Conservation (phyloP, 2,329 filamentous ascomycete genomes). For the Coleophoma cylindrospora region DNA sequence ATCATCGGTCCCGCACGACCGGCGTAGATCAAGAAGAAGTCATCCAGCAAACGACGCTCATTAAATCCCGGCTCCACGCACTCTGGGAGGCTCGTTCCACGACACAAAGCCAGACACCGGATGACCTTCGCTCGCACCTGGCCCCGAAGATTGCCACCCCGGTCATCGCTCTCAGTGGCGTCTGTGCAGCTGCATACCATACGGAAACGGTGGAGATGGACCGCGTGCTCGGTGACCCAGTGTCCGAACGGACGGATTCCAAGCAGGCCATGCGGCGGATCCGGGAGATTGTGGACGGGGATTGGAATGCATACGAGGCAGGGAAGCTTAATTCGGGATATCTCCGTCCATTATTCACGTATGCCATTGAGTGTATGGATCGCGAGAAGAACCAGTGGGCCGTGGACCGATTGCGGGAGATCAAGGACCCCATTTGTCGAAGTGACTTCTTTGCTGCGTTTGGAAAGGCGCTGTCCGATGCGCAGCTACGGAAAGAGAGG, state of each 20-base stretch:
- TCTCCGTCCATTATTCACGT: too few species aligned
- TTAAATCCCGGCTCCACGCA: not conserved
- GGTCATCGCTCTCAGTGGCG: constrained; percentile 12
- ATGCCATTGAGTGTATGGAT: too few species aligned
- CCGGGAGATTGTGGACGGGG: constrained; percentile 13
- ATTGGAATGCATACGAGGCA: constrained; percentile 6
- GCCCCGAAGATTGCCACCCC: constrained; percentile 9
- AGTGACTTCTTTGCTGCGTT: constrained; percentile 11
- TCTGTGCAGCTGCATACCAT: constrained; percentile 16
- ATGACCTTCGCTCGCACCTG: constrained; percentile 11
- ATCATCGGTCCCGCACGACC: constrained; percentile 6
- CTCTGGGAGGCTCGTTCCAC: constrained; percentile 9
- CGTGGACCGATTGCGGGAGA: too few species aligned
- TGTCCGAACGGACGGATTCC: constrained; percentile 11
- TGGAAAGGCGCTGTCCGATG: constrained; percentile 10
- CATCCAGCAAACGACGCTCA: constrained; percentile 3
- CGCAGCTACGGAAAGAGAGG: constrained; percentile 15
- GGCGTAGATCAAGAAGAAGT: constrained; percentile 18
- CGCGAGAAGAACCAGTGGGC: too few species aligned
- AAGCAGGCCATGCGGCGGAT: constrained; percentile 8
- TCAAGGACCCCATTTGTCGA: too few species aligned
- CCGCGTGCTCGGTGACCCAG: constrained; percentile 16
- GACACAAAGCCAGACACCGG: constrained; percentile 8
- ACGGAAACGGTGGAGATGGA: constrained; percentile 18
- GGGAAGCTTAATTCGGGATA: constrained; percentile 2